These are phyloP conservation scores for Turritis glabra DNA, from an alignment of 345 rosid genomes.

Conservation along the genomic window DNA sequence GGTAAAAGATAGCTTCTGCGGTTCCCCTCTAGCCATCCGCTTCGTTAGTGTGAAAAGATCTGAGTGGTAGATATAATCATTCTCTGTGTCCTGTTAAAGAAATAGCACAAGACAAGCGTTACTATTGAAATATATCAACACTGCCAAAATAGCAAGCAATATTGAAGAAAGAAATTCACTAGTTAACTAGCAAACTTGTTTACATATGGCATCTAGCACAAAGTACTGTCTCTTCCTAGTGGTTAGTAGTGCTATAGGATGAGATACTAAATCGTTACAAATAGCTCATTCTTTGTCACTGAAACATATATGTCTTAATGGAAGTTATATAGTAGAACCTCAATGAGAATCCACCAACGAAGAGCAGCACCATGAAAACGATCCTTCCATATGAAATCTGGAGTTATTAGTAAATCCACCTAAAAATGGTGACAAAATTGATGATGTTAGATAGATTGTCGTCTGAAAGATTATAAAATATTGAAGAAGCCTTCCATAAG, in stretches of 20 bases:
- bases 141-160: slow-evolving; percentile 9
- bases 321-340: slow-evolving; percentile 49
- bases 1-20: slow-evolving; percentile 90
- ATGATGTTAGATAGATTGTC: slow-evolving; percentile 9
- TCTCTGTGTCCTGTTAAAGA: slow-evolving; percentile 84
- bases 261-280: not conserved
- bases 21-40: slow-evolving; percentile 78
- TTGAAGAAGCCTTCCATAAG: slow-evolving; percentile 18
- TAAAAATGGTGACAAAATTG: slow-evolving; percentile 37
- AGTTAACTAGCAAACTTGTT: slow-evolving; percentile 11
- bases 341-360: slow-evolving; percentile 98
- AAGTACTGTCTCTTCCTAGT: not conserved
- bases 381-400: slow-evolving; percentile 91
- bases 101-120: slow-evolving; percentile 19
- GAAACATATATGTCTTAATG: slow-evolving; percentile 7
- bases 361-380: slow-evolving; percentile 86
- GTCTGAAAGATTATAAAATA: not conserved
- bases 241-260: not conserved
- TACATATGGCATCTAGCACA: slow-evolving; percentile 8
- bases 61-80: slow-evolving; percentile 95
- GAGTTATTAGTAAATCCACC: slow-evolving; percentile 88
- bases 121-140: slow-evolving; percentile 11
- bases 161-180: not conserved
- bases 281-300: slow-evolving; percentile 19
- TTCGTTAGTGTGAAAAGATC: slow-evolving; percentile 92